Evolutionary conservation across 1,284 basidiomycete genomes (phyloP), one percentile per base, ranked within the genome.

Genomic region (Hypsizygus ulmarius): DNA sequence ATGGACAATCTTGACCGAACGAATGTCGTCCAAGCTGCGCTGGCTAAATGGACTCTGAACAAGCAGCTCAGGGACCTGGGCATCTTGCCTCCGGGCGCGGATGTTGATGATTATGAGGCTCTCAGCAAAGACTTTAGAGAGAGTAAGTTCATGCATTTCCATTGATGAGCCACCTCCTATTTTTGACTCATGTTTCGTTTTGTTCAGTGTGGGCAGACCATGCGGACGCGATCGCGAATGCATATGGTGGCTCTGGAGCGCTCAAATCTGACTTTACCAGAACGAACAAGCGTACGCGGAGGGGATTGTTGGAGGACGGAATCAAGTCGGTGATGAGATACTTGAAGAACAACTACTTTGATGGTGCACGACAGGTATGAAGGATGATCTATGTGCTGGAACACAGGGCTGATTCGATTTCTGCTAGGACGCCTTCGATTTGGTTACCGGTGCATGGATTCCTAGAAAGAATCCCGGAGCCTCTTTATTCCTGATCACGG

Each of bases 1-100:
- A 96, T 96, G 92, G 93, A 95, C 68, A 97, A 95, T 61, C 77
- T 97, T 39, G 95, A 99, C 65, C 82, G 97, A 40, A 99, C 97
- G 32, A 99, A 98, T 65, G 96, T 99, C 38, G 89, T 94, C 5
- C 97, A 99, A 64, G 85, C 89, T 15, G 81, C 93, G 3, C 67
- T 97, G 40, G 94, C 87, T 15, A 93, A 90, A 65, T 89, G 86
- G 79, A 87, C 81, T 1, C 72, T 97, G 43, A 89, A 86, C 58
- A 72, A 79, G 48, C 97, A 99, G 64, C 75, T 99, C 47, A 77
- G 77, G 51, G 74, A 77, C 9, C 69, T 86, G 8, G 88, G 87
- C 3, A 78, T 97, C 3, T 64, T 97, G 29, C 75, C 79, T 14
- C 70, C 78, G 39, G 81, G 78, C 50, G 89, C 90, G 55, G 71